These are phyloP conservation scores for Lachancea cidri DNA, from an alignment of 805 yeast species.

Conservation along the genomic window DNA sequence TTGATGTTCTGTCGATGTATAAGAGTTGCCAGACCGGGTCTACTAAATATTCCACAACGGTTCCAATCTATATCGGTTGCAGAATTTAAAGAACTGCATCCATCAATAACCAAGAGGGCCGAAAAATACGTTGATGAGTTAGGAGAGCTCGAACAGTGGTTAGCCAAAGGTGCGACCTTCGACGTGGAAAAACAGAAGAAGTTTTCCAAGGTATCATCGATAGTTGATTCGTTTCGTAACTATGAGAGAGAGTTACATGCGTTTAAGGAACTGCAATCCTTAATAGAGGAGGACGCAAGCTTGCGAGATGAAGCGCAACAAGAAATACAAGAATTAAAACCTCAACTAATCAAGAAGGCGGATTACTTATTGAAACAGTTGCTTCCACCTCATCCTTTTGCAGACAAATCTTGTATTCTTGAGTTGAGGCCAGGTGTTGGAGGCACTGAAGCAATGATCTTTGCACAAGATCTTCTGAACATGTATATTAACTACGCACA, in stretches of 20 bases:
- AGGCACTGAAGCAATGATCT: constrained; percentile 87
- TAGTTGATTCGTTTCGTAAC: constrained; percentile 39
- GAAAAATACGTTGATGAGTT: constrained; percentile 39
- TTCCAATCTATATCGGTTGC: constrained; percentile 10
- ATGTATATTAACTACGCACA: constrained; percentile 79
- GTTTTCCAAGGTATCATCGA: constrained; percentile 40
- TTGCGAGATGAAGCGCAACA: constrained; percentile 53
- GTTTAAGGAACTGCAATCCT: constrained; percentile 32
- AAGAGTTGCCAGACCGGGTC: not conserved
- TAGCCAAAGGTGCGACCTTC: constrained; percentile 40
- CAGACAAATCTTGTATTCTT: constrained; percentile 69
- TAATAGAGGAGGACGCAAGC: constrained; percentile 27
- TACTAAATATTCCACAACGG: constrained; percentile 4
- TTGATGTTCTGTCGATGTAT: not conserved
- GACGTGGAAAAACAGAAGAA: constrained; percentile 45
- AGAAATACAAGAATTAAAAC: constrained; percentile 49
- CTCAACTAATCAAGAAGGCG: constrained; percentile 41
- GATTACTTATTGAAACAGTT: constrained; percentile 49
- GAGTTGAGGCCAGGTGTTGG: constrained; percentile 96
- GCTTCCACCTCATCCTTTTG: constrained; percentile 71
- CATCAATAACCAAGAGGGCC: constrained; percentile 47
- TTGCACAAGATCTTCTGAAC: constrained; percentile 69
- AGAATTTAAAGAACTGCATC: constrained; percentile 39
- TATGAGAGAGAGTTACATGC: constrained; percentile 33
- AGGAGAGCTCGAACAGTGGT: constrained; percentile 34